These are phyloP conservation scores for Psilocybe azurescens DNA, from an alignment of 768 basidiomycete genomes.

Conservation along the genomic window DNA sequence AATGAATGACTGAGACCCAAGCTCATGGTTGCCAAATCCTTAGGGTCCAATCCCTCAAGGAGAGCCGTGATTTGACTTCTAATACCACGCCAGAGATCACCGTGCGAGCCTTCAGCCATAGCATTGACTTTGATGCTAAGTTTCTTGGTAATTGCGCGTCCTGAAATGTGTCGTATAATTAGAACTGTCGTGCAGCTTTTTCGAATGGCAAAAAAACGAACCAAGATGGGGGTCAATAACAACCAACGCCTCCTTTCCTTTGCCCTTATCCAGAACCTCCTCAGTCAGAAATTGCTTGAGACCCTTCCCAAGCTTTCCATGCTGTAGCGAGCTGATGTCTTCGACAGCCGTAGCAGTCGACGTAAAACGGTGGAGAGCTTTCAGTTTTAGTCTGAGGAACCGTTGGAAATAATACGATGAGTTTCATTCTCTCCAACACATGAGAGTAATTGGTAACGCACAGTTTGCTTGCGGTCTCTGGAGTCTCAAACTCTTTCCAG, in stretches of 20 bases:
- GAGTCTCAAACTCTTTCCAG: slow-evolving; percentile 92
- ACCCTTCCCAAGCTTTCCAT: slow-evolving; percentile 91
- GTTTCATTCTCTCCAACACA: slow-evolving; percentile 5
- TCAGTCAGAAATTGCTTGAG: slow-evolving; percentile 93
- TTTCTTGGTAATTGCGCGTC: slow-evolving; percentile 90
- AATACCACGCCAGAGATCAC: slow-evolving; percentile 95
- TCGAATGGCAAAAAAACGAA: slow-evolving; percentile 40
- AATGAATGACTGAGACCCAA: slow-evolving; percentile 96
- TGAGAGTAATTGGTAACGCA: slow-evolving; percentile 45
- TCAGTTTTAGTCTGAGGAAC: slow-evolving; percentile 81
- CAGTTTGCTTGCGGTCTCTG: slow-evolving; percentile 92
- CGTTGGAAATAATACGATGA: slow-evolving; percentile 12
- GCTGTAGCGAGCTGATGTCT: slow-evolving; percentile 91
- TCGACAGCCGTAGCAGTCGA: slow-evolving; percentile 97
- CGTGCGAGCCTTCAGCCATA: slow-evolving; percentile 50
- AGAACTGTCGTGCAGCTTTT: neutral
- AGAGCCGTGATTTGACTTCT: slow-evolving; percentile 85
- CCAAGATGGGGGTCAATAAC: slow-evolving; percentile 93
- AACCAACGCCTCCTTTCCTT: slow-evolving; percentile 82
- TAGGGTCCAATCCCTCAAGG: slow-evolving; percentile 89
- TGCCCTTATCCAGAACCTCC: slow-evolving; percentile 87
- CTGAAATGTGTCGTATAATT: slow-evolving; percentile 40
- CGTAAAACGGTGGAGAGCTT: slow-evolving; percentile 94
- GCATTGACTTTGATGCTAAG: slow-evolving; percentile 87
- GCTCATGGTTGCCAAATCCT: slow-evolving; percentile 97